A percentile compares a stretch with the other conserved stretches of the same genome.
Conservation (phyloP, 306 rosid genomes). For the Mucuna pruriens region DNA sequence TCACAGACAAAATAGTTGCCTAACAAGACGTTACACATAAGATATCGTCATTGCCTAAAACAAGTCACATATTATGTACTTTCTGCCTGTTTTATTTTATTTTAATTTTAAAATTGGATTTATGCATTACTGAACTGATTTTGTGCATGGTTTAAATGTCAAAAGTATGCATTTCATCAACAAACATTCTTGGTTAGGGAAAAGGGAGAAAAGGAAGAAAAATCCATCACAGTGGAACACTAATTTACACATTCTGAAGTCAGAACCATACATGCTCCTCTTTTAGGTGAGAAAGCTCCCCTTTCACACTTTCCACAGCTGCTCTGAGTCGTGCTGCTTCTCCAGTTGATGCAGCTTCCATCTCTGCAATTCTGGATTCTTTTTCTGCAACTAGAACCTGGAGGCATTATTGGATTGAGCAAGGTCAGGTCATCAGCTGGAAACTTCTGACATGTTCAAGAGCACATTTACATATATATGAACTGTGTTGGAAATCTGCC, state of each 20-base stretch:
- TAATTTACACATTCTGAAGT: constrained; percentile 31
- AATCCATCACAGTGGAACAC: constrained; percentile 21
- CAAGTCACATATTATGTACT: neutral
- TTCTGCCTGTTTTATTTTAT: neutral
- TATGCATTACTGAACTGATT: constrained; percentile 20
- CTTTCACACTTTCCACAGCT: constrained; percentile 80
- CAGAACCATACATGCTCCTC: constrained; percentile 75
- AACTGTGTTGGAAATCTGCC: too few species aligned
- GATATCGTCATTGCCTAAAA: neutral
- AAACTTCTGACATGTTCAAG: constrained; percentile 33
- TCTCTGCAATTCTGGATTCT: constrained; percentile 95
- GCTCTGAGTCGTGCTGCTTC: constrained; percentile 95
- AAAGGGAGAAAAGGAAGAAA: constrained; percentile 12
- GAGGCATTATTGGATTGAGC: constrained; percentile 38
- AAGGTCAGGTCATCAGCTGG: constrained; percentile 31
- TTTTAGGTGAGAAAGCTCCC: constrained; percentile 81
- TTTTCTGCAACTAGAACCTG: constrained; percentile 91
- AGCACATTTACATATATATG: constrained; percentile 19
- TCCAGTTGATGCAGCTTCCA: constrained; percentile 97
- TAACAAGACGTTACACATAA: constrained; percentile 2
- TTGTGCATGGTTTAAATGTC: neutral
- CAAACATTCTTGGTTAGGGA: constrained; percentile 8
- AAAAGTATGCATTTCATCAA: constrained; percentile 4
- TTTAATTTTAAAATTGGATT: constrained; percentile 16
- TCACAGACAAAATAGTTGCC: neutral